Evolutionary conservation across 2,329 filamentous ascomycete species (phyloP), one percentile per base, ranked within the genome.

Genomic region (Hypoxylon sp.): DNA sequence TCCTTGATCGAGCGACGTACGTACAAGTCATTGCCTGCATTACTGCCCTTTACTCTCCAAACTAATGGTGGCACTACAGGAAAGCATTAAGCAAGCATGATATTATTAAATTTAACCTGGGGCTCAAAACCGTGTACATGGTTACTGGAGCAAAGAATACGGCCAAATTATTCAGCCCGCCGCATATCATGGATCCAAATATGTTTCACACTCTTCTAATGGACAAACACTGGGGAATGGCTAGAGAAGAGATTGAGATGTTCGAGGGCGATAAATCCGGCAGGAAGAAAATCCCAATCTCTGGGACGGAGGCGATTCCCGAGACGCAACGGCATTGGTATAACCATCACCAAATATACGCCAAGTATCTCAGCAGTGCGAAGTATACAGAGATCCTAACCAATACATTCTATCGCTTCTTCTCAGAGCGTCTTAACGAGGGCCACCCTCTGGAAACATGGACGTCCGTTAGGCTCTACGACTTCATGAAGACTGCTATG

Each of bases 281-380:
- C 11, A 30, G 44, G 6, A 30, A 27, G 31, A 50, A 35, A 14
- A 22, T 31, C 5, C 56, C 56, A 11, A 59, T 59, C 20, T 44
- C 56, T 7, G 56, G 56, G 5, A 50, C 44, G 3, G 46, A 49
- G 44, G 20, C 17, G 14, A 42, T 17, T 1, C 56, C 20, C 1
- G 56, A 49, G 7, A n/a, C 27, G 13, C 25, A 40, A n/a, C 56
- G 56, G 6, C 8, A 49, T 6, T 59, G 56, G 56, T 48, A 59
- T 50, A 49, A 33, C 4, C 31, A 59, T 10, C 56, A 59, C 14
- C 44, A 59, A 35, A 50, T 59, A 11, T 50, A 59, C 10, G 46
- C 48, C 14, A 50, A 42, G n/a, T 59, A 50, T 42, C 56, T 59
- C 31, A 50, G 42, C 4, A 44, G 35, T 3, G 42, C 56, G 10